Evolutionary conservation across 495 filamentous ascomycete genomes (phyloP), one percentile per base, ranked within the genome.

Genomic region (Talaromyces nanjingensis): DNA sequence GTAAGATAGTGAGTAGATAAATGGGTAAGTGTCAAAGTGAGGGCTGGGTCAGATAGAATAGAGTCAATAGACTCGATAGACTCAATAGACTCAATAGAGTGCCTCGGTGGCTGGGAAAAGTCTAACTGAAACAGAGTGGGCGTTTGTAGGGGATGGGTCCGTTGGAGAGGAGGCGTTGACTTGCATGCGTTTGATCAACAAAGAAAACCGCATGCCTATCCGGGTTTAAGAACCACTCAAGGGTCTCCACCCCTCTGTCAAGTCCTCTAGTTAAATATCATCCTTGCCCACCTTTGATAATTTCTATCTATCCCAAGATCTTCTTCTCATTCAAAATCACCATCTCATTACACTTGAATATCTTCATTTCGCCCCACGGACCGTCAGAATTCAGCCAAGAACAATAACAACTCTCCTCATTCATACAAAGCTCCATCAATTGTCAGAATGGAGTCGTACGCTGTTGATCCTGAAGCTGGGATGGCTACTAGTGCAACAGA

Each of bases 401-500:
- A 42, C 37, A 42, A 16, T 16, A 33, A 42, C 47, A 12, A 53
- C 7, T 24, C 22, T 8, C 6, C 18, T 53, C 1, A n/a, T 6
- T 16, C 22, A 24, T n/a, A 53, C 18, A 20, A 24, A 24, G 16
- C 22, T 20, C 7, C 47, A 53, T 24, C 7, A 53, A 4, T 53
- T 53, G 47, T 24, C n/a, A 53, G 18, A 18, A 53, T 53, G 47
- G 47, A 53, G 18, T 20, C 47, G 3, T 53, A 8, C 22, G 7
- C 47, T n/a, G 12, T 20, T 53, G 18, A 6, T 20, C 16, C 18
- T 53, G 47, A 53, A 12, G 16, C 22, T 53, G 18, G n/a, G 6
- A 53, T 53, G 47, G 18, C 47, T 20, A 24, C n/a, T 37, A 67
- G 63, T 24, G 61, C 66, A 33, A 68, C 66, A 25, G 70, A 72